A percentile compares a stretch with the other conserved stretches of the same genome.
These are phyloP conservation scores for Dovyalis caffra DNA, from an alignment of 345 rosid genomes.

Conservation along the genomic window DNA sequence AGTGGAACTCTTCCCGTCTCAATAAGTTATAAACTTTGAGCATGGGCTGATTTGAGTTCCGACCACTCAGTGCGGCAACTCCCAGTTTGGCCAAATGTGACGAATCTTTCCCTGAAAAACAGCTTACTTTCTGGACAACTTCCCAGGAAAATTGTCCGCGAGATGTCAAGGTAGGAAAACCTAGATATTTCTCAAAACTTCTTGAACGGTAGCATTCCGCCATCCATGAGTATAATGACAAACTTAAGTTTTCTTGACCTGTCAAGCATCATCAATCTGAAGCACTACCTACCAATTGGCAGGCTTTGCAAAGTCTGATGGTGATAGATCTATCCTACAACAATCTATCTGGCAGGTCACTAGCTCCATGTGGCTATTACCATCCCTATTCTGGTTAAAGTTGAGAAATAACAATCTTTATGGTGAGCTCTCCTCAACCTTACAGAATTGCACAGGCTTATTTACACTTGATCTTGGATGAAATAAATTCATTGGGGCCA, in stretches of 20 bases:
- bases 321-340: conserved; percentile 45
- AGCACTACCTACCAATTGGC: conserved; percentile 32
- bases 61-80: too few species aligned
- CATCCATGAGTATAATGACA: conserved; percentile 9
- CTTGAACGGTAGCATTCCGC: conserved; percentile 25
- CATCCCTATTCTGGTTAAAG: conserved; percentile 40
- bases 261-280: conserved; percentile 24
- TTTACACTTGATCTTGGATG: conserved; percentile 51
- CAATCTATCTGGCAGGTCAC: conserved; percentile 46
- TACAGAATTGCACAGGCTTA: conserved; percentile 46
- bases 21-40: too few species aligned
- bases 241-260: conserved; percentile 13
- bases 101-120: too few species aligned
- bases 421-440: conserved; percentile 48
- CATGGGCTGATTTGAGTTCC: too few species aligned
- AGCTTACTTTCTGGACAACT: background rate
- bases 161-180: background rate
- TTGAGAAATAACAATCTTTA: conserved; percentile 43
- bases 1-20: too few species aligned
- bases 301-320: background rate
- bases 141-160: conserved; percentile 2
- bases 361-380: conserved; percentile 35
- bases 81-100: too few species aligned
- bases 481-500: conserved; percentile 39
- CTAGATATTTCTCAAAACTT: conserved; percentile 25